These are phyloP conservation scores for Sphenostylis stenocarpa DNA, from an alignment of 306 rosid species.

Conservation along the genomic window DNA sequence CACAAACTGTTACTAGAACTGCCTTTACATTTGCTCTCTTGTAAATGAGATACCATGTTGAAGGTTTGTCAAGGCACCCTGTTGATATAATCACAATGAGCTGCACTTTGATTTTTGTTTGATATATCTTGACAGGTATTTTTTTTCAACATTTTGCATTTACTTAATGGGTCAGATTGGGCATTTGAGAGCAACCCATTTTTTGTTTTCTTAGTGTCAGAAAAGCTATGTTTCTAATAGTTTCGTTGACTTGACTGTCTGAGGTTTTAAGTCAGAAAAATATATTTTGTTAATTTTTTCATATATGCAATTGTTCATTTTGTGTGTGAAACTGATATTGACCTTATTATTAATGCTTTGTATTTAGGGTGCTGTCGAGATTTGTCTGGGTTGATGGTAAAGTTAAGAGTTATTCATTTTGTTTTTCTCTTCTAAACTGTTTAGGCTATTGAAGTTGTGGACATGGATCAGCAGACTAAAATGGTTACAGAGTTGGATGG, in stretches of 20 bases:
- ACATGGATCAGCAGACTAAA: conserved; percentile 82
- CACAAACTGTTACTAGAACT: background rate
- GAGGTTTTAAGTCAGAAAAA: background rate
- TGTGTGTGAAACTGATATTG: background rate
- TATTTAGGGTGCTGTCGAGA: conserved; percentile 9
- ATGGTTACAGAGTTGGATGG: conserved; percentile 93
- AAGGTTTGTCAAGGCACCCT: conserved; percentile 2
- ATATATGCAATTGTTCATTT: background rate
- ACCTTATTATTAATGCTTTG: conserved; percentile 4
- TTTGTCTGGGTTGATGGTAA: background rate
- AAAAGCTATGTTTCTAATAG: background rate
- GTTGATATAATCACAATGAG: background rate
- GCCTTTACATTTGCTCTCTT: background rate
- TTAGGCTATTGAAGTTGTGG: conserved; percentile 96
- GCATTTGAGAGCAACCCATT: background rate
- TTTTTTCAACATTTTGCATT: background rate
- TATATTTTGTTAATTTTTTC: background rate
- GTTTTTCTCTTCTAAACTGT: conserved; percentile 10
- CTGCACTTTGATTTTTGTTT: background rate
- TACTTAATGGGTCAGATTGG: background rate
- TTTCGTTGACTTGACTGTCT: background rate
- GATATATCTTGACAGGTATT: background rate
- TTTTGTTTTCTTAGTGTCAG: background rate
- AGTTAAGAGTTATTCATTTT: background rate
- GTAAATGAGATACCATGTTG: background rate